Evolutionary conservation across 306 rosid species (phyloP), one percentile per base, ranked within the genome.

Genomic region (Vicia sativa): DNA sequence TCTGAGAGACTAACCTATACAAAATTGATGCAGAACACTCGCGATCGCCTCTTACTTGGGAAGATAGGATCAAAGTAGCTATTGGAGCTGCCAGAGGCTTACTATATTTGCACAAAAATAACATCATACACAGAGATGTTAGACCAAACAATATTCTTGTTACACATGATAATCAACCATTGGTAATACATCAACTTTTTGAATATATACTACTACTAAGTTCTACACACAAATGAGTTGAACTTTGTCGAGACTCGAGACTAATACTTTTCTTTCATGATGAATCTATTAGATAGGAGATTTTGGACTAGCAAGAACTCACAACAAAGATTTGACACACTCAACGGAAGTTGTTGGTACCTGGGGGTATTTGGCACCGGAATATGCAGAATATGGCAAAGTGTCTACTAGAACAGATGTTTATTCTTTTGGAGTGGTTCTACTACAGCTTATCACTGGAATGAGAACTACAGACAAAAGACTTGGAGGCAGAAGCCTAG

Each of bases 281-380:
- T 76, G 59, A 46, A 59, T 62, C 37, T 62, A 35, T 45, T 68
- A 89, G 98, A 58, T 92, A 23, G 98, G 98, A 68, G 96, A 92
- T 74, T 92, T 92, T 66, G 98, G 98, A 10, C 82, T 92, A 26
- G 96, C 98, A 58, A 84, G 87, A 78, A 81, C 70, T 35, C 91
- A 86, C 70, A 72, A 67, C 43, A 80, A 77, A 53, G 78, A 87
- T 69, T 26, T 84, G 0, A 79, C 75, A 70, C 83, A 62, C 21
- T 77, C 90, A 6, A 87, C 95, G 0, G 82, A 82, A 68, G 88
- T 89, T 38, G 88, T 92, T 25, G 98, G 98, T 72, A 78, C 92
- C 10, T 70, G 86, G 65, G 98, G 98, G 71, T 92, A 92, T 77
- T 44, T 92, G 78, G 96, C 96, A 57, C 98, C 98, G 35, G 98